Conservation (phyloP, 2,329 filamentous ascomycete species). For the Claviceps lovelessii region DNA sequence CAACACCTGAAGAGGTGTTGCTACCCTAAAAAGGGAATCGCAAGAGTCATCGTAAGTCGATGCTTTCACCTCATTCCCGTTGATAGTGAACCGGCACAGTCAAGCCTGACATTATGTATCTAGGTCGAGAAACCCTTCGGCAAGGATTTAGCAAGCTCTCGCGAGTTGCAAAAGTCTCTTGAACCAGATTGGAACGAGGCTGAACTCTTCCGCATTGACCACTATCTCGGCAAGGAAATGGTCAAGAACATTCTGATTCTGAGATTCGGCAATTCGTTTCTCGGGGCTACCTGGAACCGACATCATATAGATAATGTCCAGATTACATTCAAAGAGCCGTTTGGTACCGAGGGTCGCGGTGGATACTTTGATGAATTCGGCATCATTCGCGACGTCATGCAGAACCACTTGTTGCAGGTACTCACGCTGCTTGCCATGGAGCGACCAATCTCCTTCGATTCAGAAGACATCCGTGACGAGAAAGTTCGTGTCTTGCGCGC, state of each 20-base stretch:
- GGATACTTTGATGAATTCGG: constrained; percentile 99
- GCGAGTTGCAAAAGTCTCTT: constrained; percentile 85
- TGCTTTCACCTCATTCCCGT: background rate
- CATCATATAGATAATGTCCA: constrained; percentile 99
- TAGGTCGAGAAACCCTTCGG: constrained; percentile 99
- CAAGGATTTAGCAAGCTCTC: constrained; percentile 87
- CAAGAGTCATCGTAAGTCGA: constrained; percentile 67
- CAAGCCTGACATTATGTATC: constrained; percentile 2
- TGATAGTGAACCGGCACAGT: background rate
- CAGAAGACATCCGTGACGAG: constrained; percentile 96
- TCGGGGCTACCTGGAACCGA: constrained; percentile 96
- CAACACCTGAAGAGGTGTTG: constrained; percentile 95
- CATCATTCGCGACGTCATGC: constrained; percentile 99
- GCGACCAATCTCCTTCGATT: constrained; percentile 91
- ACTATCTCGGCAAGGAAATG: constrained; percentile 99
- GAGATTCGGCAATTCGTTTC: constrained; percentile 96
- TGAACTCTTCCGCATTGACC: constrained; percentile 97
- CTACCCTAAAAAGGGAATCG: constrained; percentile 82
- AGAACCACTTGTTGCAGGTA: constrained; percentile 96
- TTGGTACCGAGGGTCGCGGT: constrained; percentile 92
- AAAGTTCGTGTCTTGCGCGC: constrained; percentile 91
- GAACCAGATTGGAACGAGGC: constrained; percentile 98
- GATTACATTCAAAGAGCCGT: constrained; percentile 99
- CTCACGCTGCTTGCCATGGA: constrained; percentile 96
- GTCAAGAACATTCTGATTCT: constrained; percentile 99